Evolutionary conservation across 2,329 filamentous ascomycete genomes (phyloP).

Genomic region (Clathrospora elynae): DNA sequence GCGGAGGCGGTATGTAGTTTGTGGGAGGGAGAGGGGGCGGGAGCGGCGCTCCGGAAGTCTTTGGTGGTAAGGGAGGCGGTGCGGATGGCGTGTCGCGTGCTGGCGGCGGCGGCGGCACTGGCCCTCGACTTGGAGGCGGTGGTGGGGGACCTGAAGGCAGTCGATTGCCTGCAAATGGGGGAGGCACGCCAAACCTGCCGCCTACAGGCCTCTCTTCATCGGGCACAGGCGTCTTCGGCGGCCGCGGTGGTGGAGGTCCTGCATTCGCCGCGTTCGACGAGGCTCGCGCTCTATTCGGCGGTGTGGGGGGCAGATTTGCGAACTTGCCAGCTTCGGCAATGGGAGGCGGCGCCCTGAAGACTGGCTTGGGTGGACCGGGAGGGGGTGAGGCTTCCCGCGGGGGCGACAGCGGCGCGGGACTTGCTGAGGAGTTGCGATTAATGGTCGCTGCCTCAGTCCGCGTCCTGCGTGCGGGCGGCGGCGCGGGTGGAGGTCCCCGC

Average conservation of each 20-base stretch:
- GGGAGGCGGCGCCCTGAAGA: slow-evolving; percentile 85
- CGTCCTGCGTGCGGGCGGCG: slow-evolving; percentile 57
- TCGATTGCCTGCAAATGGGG: slow-evolving; percentile 72
- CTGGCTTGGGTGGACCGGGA: slow-evolving; percentile 62
- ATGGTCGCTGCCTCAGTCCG: slow-evolving; percentile 47
- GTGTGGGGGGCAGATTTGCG: slow-evolving; percentile 59
- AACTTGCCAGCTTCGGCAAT: slow-evolving; percentile 89
- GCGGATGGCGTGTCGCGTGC: slow-evolving; percentile 50
- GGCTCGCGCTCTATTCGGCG: slow-evolving; percentile 57
- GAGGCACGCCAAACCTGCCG: slow-evolving; percentile 75
- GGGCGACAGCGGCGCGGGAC: slow-evolving; percentile 64
- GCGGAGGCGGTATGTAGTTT: slow-evolving; percentile 33
- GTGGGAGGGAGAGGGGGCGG: slow-evolving; percentile 65
- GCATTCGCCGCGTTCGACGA: slow-evolving; percentile 57
- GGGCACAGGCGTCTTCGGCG: slow-evolving; percentile 63
- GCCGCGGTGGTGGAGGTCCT: slow-evolving; percentile 66
- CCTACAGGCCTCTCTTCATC: slow-evolving; percentile 61
- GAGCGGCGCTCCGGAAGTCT: slow-evolving; percentile 50
- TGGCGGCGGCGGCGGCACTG: slow-evolving; percentile 64
- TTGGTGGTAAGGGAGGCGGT: slow-evolving; percentile 47
- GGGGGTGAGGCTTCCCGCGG: slow-evolving; percentile 75
- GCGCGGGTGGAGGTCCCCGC: slow-evolving; percentile 66
- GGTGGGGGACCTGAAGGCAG: slow-evolving; percentile 69
- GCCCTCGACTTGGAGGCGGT: slow-evolving; percentile 72
- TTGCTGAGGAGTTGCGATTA: slow-evolving; percentile 56